phyloP scores from a whole-genome alignment of 2,329 filamentous ascomycete species.

The Colletotrichum sp. region DNA sequence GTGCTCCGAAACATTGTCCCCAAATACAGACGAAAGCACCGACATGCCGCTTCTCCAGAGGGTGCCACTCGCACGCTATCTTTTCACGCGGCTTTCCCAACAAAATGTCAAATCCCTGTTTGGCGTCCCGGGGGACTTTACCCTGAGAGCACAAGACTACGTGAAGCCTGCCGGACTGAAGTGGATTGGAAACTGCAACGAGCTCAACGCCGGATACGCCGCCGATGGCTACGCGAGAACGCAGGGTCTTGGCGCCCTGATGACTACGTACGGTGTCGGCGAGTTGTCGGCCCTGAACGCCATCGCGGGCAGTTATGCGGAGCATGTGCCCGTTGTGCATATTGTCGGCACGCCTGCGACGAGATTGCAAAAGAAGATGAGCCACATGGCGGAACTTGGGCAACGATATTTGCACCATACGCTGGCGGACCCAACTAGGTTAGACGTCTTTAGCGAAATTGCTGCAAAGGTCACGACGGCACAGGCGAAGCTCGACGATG shows the following conservation, averaged over 20 bases:
- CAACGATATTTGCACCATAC: neutral
- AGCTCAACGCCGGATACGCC: slow-evolving; percentile 62
- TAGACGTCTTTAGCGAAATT: slow-evolving; percentile 51
- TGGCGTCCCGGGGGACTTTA: slow-evolving; percentile 51
- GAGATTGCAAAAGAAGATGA: slow-evolving; percentile 35
- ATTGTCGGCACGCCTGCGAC: slow-evolving; percentile 59
- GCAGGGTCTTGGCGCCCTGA: slow-evolving; percentile 52
- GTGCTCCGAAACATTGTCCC: neutral
- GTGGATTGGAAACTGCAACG: slow-evolving; percentile 61
- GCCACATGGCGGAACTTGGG: neutral
- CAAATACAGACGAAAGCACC: neutral
- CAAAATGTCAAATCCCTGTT: slow-evolving; percentile 62
- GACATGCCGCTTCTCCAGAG: neutral
- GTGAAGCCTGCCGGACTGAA: slow-evolving; percentile 38
- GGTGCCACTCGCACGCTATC: slow-evolving; percentile 57
- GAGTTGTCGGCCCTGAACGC: slow-evolving; percentile 63
- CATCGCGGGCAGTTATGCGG: slow-evolving; percentile 62
- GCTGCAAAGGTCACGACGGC: slow-evolving; percentile 53
- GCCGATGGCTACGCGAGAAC: slow-evolving; percentile 63
- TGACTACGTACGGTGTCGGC: slow-evolving; percentile 67
- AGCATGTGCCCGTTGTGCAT: slow-evolving; percentile 61
- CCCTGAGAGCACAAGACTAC: slow-evolving; percentile 40
- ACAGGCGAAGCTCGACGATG: slow-evolving; percentile 49
- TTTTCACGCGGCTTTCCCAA: slow-evolving; percentile 63
- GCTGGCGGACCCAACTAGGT: neutral